Base-by-base conservation (phyloP, 2,329 filamentous ascomycete genomes). In the Pseudogymnoascus sp. region DNA sequence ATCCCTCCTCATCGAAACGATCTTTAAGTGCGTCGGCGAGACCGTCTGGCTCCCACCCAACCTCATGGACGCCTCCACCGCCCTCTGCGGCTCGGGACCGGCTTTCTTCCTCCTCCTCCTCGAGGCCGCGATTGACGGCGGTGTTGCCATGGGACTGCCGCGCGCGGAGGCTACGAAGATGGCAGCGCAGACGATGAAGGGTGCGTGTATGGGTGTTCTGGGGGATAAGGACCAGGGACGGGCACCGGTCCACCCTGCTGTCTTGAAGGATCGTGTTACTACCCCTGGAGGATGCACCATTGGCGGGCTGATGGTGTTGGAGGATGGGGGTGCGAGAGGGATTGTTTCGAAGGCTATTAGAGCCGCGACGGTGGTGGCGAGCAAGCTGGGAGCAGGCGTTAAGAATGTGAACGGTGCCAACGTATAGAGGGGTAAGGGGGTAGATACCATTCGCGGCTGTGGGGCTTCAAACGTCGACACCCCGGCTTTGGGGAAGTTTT, bases 261-360 rank as follows among this genome's bases (percentile, higher is more conserved):
- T 91, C 20, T 74, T 92, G 59, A 80, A 85, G 59, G 89, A 93
- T 67, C 89, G 89, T 75, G 86, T 91, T n/a, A 85, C 78, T 66
- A 91, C 88, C 1, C 88, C 89, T 0, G 89, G 87, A 4, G 89
- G 89, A 1, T 91, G 88, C 73, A 91, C 88, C 4, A 90, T 91
- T 64, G 85, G 84, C 2, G 90, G 89, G 0, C 73, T 92, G 58
- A 71, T 90, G 67, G 85, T 88, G 4, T 75, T 93, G 6, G 89
- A 93, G 72, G 88, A 93, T 68, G 87, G 86, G 8, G 77, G 80
- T 7, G 82, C 90, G 6, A 81, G 88, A 66, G 87, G 86, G 4
- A 82, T 81, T 0, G 79, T 91, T 15, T 80, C 86, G 1, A 82
- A 82, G 67, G 88, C 88, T 2, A 82, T 91, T 12, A 78, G 87